Base-by-base conservation (phyloP, 73 alveolate genomes). In the Symbiodinium pilosum region DNA sequence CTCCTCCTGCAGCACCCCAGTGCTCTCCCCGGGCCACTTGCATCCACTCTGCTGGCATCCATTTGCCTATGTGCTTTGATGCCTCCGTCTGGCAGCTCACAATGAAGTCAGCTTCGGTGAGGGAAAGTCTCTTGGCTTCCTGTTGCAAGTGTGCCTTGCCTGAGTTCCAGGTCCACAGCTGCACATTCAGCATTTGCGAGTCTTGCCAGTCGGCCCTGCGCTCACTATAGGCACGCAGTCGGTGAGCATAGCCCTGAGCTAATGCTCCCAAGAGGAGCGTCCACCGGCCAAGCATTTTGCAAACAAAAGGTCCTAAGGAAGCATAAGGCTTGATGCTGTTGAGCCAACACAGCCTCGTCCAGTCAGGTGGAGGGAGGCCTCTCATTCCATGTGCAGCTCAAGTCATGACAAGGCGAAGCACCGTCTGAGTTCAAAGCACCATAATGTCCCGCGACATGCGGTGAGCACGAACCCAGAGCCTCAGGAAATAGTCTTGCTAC, bases 381-480 rank as follows among this genome's bases (percentile, higher is more conserved):
- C 75, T 11, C 75, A 32, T 64, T 38, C 39, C 24, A 4, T 38
- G 20, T 54, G 73, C n/a, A n/a, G n/a, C n/a, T n/a, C n/a, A n/a
- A n/a, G n/a, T n/a, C n/a, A n/a, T n/a, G n/a, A n/a, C n/a, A n/a
- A n/a, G n/a, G n/a, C n/a, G n/a, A n/a, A n/a, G n/a, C n/a, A n/a
- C n/a, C 38, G 12, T 34, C 81, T 64, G 38, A 28, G 34, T 54
- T 32, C 87, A 51, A n/a, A 36, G 36, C 97, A 91, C 97, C 30
- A 91, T 71, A 56, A 91, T 91, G 77, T 91, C 97, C 5, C 97
- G 97, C 18, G 97, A 83, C 97, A 91, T 91, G 39, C 97, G 97
- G 40, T 91, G 97, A 28, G 97, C 97, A n/a, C 97, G 87, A 69
- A 91, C 97, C 97, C 97, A 91, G 14, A 91, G 81, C 95, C 95